These are phyloP conservation scores for Calocybe gangraenosa DNA, from an alignment of 768 basidiomycete genomes.

Conservation along the genomic window DNA sequence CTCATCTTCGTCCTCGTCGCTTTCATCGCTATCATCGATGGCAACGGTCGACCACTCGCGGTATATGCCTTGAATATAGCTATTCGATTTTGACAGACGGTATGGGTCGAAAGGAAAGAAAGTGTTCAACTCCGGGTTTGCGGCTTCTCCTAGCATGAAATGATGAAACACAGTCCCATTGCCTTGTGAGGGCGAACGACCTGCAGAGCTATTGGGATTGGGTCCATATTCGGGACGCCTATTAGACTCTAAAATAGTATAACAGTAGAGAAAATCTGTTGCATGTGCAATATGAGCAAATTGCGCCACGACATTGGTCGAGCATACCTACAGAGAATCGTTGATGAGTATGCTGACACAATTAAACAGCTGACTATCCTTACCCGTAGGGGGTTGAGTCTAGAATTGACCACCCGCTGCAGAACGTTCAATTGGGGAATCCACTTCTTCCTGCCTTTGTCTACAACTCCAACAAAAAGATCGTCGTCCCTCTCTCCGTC, in stretches of 20 bases:
- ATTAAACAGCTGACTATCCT: slow-evolving; percentile 7
- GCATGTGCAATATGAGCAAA: slow-evolving; percentile 92
- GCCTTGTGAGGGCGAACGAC: slow-evolving; percentile 1
- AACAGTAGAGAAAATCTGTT: slow-evolving; percentile 91
- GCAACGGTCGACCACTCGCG: slow-evolving; percentile 88
- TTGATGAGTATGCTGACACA: not conserved
- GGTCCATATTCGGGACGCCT: slow-evolving; percentile 55
- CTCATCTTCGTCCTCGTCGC: slow-evolving; percentile 51
- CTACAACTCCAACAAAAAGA: slow-evolving; percentile 18
- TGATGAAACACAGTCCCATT: slow-evolving; percentile 13
- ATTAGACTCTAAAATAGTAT: slow-evolving; percentile 88
- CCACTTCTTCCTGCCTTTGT: slow-evolving; percentile 60
- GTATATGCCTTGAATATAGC: slow-evolving; percentile 80
- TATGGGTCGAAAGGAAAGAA: slow-evolving; percentile 99
- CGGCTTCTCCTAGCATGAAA: slow-evolving; percentile 27
- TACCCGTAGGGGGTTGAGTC: slow-evolving; percentile 89
- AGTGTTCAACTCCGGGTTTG: slow-evolving; percentile 73
- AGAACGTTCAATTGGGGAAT: slow-evolving; percentile 75
- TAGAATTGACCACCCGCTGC: slow-evolving; percentile 74
- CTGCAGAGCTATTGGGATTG: slow-evolving; percentile 17
- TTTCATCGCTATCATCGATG: slow-evolving; percentile 67
- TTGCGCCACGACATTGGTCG: slow-evolving; percentile 83
- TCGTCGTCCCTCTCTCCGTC: slow-evolving; percentile 45
- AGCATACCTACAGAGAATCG: slow-evolving; percentile 62
- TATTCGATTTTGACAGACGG: slow-evolving; percentile 73